A percentile compares a stretch with the other conserved stretches of the same genome.
Evolutionary conservation across 768 basidiomycete genomes (phyloP).

Genomic region (Mycena chlorophos): DNA sequence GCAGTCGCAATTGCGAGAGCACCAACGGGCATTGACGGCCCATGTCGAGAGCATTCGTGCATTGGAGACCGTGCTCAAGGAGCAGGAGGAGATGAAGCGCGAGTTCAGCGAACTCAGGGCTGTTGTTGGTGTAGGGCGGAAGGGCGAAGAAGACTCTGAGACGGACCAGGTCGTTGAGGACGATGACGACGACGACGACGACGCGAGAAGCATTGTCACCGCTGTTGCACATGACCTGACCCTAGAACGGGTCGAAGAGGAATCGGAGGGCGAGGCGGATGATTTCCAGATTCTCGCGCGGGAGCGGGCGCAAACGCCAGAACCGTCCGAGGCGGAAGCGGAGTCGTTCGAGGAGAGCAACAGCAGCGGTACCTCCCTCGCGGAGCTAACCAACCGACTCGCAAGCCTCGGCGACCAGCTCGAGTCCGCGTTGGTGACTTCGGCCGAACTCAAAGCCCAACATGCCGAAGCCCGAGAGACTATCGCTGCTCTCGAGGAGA

Average conservation of each 20-base stretch:
- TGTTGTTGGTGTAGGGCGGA: conserved; percentile 40
- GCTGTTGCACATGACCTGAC: conserved; percentile 67
- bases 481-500: conserved; percentile 64
- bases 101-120: conserved; percentile 75
- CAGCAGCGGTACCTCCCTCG: conserved; percentile 31
- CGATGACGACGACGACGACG: conserved; percentile 63
- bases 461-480: conserved; percentile 73
- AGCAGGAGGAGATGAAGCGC: conserved; percentile 80
- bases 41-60: conserved; percentile 82
- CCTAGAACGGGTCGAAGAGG: conserved; percentile 67
- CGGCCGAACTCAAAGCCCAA: conserved; percentile 70
- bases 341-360: not conserved
- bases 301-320: conserved; percentile 20
- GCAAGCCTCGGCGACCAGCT: conserved; percentile 67
- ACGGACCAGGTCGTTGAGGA: conserved; percentile 23
- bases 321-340: conserved; percentile 7
- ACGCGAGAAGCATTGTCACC: conserved; percentile 70
- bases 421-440: conserved; percentile 69
- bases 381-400: conserved; percentile 64
- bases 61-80: conserved; percentile 75
- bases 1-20: conserved; percentile 81
- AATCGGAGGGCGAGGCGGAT: conserved; percentile 37
- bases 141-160: not conserved
- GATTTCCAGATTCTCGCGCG: conserved; percentile 16
- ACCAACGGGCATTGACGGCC: conserved; percentile 69